These are phyloP conservation scores for Tetrapisispora namnaoensis DNA, from an alignment of 805 yeast species.

Conservation along the genomic window DNA sequence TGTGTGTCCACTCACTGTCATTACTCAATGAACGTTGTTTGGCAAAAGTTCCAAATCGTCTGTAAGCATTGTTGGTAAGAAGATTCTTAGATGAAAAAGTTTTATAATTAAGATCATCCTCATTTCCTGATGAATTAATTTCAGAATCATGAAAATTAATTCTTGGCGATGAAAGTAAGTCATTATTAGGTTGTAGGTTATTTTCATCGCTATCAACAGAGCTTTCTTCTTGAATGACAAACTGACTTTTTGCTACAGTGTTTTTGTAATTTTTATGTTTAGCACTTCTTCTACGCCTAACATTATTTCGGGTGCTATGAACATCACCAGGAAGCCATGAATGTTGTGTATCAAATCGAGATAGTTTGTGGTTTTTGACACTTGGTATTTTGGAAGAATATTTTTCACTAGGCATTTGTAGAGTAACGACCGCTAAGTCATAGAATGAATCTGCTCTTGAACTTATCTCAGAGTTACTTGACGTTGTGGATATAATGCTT, in stretches of 20 bases:
- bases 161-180: neutral
- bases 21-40: slow-evolving; percentile 4
- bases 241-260: slow-evolving; percentile 16
- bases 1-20: slow-evolving; percentile 5
- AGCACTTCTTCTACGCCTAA: slow-evolving; percentile 14
- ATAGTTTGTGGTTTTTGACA: slow-evolving; percentile 14
- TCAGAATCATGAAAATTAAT: slow-evolving; percentile 1
- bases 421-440: slow-evolving; percentile 30
- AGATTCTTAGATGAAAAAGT: neutral
- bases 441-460: slow-evolving; percentile 34
- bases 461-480: slow-evolving; percentile 33
- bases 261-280: slow-evolving; percentile 16
- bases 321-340: slow-evolving; percentile 10
- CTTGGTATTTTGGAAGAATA: slow-evolving; percentile 8
- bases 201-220: slow-evolving; percentile 8
- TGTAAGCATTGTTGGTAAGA: too few species aligned
- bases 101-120: neutral
- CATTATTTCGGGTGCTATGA: slow-evolving; percentile 8
- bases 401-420: slow-evolving; percentile 10
- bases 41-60: neutral
- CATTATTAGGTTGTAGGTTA: neutral
- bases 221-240: slow-evolving; percentile 26
- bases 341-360: slow-evolving; percentile 16
- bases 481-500: slow-evolving; percentile 31
- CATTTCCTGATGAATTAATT: neutral